Conservation (phyloP, 805 yeast species). For the Suhomyces sp. region DNA sequence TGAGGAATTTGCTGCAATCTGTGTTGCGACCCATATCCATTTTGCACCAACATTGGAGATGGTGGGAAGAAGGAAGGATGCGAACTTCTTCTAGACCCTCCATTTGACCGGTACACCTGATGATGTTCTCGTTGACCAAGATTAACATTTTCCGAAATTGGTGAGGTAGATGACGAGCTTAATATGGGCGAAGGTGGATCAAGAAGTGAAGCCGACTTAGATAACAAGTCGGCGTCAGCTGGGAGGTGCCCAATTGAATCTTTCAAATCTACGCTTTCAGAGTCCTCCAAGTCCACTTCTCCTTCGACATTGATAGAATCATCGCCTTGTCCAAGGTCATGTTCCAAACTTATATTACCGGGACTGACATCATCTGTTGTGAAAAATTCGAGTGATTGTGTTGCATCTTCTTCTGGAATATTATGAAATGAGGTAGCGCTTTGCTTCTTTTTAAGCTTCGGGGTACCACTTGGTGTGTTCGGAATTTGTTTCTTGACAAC, state of each 20-base stretch:
- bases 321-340: too few species aligned
- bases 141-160: background rate
- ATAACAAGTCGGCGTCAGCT: conserved; percentile 1
- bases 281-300: too few species aligned
- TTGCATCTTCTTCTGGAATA: conserved; percentile 4
- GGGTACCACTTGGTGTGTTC: too few species aligned
- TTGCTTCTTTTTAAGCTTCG: background rate
- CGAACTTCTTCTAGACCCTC: background rate
- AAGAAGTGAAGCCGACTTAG: conserved; percentile 3
- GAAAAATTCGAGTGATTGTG: too few species aligned
- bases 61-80: conserved; percentile 1
- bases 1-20: too few species aligned
- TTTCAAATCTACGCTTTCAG: too few species aligned
- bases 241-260: background rate
- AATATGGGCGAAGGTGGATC: conserved; percentile 7
- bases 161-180: conserved; percentile 7
- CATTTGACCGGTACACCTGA: too few species aligned
- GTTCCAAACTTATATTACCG: too few species aligned
- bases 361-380: too few species aligned
- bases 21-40: conserved; percentile 1
- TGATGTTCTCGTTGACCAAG: too few species aligned
- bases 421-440: background rate
- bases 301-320: too few species aligned
- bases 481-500: conserved; percentile 9
- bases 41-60: conserved; percentile 5